Evolutionary conservation across 1,284 basidiomycete genomes (phyloP).

Genomic region (Sporisorium exsertum): DNA sequence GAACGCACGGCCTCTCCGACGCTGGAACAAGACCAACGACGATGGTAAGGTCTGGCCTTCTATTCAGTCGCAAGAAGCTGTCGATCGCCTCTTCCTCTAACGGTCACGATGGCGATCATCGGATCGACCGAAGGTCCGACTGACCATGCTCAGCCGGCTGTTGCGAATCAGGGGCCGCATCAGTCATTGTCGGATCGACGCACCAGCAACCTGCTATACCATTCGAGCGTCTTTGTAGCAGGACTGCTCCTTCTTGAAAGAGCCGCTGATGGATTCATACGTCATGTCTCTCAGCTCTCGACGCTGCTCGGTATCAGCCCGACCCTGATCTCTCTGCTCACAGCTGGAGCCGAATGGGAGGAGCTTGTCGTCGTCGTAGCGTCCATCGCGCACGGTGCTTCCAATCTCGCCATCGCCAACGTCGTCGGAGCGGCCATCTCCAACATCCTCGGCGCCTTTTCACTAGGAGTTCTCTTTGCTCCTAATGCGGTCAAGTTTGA

Average conservation of each 20-base stretch:
- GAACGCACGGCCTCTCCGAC: slow-evolving; percentile 10
- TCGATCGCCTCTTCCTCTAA: too few relatives aligned
- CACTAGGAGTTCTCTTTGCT: slow-evolving; percentile 37
- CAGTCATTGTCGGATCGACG: neutral
- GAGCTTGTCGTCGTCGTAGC: slow-evolving; percentile 48
- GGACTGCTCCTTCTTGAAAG: slow-evolving; percentile 33
- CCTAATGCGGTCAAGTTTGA: slow-evolving; percentile 35
- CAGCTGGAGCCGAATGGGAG: slow-evolving; percentile 56
- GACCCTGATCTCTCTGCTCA: slow-evolving; percentile 46
- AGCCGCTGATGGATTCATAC: slow-evolving; percentile 41
- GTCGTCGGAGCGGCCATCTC: slow-evolving; percentile 60
- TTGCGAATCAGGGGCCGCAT: neutral
- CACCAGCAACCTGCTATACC: slow-evolving; percentile 22
- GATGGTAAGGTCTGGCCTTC: neutral
- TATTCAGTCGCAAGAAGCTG: neutral
- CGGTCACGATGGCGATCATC: slow-evolving; percentile 13
- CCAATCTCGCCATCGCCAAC: slow-evolving; percentile 56
- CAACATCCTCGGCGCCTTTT: slow-evolving; percentile 58
- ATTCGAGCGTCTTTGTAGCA: slow-evolving; percentile 37
- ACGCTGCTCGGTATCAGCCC: slow-evolving; percentile 32
- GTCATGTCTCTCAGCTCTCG: slow-evolving; percentile 39
- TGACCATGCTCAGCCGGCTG: neutral
- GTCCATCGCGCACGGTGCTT: slow-evolving; percentile 35
- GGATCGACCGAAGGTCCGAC: slow-evolving; percentile 7
- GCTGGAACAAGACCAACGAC: neutral